Conservation (phyloP, 371 early-diverging fungal species). For the Circinella minor region DNA sequence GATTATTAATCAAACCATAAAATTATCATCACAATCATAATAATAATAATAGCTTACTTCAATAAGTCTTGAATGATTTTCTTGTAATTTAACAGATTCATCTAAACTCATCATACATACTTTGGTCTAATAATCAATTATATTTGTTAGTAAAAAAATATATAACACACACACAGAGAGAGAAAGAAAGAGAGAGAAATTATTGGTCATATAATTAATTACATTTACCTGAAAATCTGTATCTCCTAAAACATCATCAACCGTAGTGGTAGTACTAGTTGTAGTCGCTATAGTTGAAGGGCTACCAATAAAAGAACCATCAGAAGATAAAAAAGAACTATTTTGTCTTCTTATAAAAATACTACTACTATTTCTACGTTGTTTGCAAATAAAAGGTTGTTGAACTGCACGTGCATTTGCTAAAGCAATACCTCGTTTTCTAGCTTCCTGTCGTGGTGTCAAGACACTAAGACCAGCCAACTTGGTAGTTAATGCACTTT, state of each 20-base stretch:
- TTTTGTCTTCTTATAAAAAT: too few species aligned
- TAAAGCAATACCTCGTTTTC: slow-evolving; percentile 8
- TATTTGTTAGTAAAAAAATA: slow-evolving; percentile 7
- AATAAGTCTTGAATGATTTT: not conserved
- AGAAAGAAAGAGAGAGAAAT: not conserved
- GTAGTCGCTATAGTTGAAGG: not conserved
- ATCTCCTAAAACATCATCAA: not conserved
- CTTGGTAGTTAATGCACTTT: slow-evolving; percentile 1
- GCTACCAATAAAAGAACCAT: not conserved
- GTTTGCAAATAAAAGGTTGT: not conserved
- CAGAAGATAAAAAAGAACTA: not conserved
- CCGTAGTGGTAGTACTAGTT: not conserved
- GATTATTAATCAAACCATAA: not conserved
- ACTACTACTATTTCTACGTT: not conserved
- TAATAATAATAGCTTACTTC: not conserved
- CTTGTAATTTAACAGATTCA: slow-evolving; percentile 12
- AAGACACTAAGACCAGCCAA: slow-evolving; percentile 3
- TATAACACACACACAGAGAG: slow-evolving; percentile 8
- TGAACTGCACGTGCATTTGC: slow-evolving; percentile 6
- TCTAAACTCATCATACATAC: slow-evolving; percentile 16
- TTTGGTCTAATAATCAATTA: slow-evolving; percentile 6
- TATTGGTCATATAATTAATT: too few species aligned
- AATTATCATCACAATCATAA: not conserved
- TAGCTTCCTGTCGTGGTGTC: slow-evolving; percentile 13
- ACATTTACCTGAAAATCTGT: not conserved